Base-by-base conservation (phyloP, 129 eudicot species). In the Flaveria sonorensis region DNA sequence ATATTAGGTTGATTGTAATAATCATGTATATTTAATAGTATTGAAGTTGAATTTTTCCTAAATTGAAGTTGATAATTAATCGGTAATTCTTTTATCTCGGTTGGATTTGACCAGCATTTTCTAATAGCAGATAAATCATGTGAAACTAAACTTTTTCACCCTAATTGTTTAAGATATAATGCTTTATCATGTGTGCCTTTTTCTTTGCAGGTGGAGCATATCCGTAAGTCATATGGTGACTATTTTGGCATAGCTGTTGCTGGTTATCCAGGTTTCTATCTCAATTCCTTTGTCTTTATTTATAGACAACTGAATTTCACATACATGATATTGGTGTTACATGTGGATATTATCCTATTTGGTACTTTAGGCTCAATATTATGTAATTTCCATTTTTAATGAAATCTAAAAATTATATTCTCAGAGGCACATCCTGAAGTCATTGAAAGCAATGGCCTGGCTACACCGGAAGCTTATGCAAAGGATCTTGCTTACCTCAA, bases 401-500 rank as follows among this genome's bases (percentile, higher is more conserved):
- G 1, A 55, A 40, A 16, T 20, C 14, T 56, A 6, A 23, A 62
- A 36, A 1, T 2, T 50, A 20, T 73, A 61, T 13, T 70, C 13
- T 70, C 91, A 95, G 99, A 95, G 97, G 99, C 88, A 51, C 97
- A 95, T 84, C 99, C 99, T 71, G 99, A 95, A 69, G 94, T 88
- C 48, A 95, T 95, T 24, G 85, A 81, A 74, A 79, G 76, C 72
- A 77, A 83, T 67, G 99, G 99, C 20, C 61, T 86, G 88, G 97
- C 97, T 60, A 76, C 97, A 24, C 76, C 77, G 5, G 97, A 91
- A 77, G 85, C 92, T 20, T 95, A 95, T 70, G 55, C 79, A 63
- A 91, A 47, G 46, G 99, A 95, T 67, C 94, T 95, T 73, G 96
- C 97, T 59, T 95, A 95, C 83, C 93, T 95, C 56, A 95, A 95